Evolutionary conservation across 2,329 filamentous ascomycete species (phyloP).

Genomic region (Colletotrichum zoysiae): DNA sequence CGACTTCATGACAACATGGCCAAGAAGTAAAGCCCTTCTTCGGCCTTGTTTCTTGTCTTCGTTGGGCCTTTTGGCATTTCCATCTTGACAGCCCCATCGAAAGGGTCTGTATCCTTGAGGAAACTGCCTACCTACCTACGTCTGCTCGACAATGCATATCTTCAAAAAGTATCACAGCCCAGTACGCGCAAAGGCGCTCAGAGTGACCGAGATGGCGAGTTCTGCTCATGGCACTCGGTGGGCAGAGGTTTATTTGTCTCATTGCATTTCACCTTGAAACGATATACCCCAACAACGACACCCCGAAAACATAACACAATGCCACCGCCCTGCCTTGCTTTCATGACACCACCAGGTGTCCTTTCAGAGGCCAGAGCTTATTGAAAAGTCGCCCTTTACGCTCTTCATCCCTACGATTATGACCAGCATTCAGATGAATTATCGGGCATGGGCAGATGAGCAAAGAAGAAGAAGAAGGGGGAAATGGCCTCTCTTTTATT

Average conservation of each 20-base stretch:
- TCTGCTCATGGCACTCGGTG: neutral
- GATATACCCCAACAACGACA: constrained; percentile 18
- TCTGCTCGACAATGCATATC: neutral
- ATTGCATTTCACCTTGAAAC: constrained; percentile 22
- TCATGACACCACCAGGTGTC: constrained; percentile 25
- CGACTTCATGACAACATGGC: constrained; percentile 49
- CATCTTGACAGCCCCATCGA: neutral
- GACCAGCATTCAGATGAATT: constrained; percentile 38
- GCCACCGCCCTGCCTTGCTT: constrained; percentile 16
- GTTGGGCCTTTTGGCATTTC: neutral
- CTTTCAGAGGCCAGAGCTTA: constrained; percentile 29
- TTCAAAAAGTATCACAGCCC: constrained; percentile 2
- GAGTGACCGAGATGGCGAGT: constrained; percentile 14
- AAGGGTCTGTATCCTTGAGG: neutral
- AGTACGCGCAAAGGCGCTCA: constrained; percentile 1
- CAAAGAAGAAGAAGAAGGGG: constrained; percentile 33
- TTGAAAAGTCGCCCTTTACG: constrained; percentile 11
- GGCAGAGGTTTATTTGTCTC: constrained; percentile 15
- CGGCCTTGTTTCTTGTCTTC: neutral
- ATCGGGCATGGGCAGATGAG: constrained; percentile 29
- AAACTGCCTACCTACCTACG: neutral
- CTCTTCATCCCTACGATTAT: constrained; percentile 31
- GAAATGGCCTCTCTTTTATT: constrained; percentile 3
- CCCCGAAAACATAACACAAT: neutral
- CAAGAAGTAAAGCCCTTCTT: constrained; percentile 43